Base-by-base conservation (phyloP, 768 basidiomycete species). In the Trametes cubensis region DNA sequence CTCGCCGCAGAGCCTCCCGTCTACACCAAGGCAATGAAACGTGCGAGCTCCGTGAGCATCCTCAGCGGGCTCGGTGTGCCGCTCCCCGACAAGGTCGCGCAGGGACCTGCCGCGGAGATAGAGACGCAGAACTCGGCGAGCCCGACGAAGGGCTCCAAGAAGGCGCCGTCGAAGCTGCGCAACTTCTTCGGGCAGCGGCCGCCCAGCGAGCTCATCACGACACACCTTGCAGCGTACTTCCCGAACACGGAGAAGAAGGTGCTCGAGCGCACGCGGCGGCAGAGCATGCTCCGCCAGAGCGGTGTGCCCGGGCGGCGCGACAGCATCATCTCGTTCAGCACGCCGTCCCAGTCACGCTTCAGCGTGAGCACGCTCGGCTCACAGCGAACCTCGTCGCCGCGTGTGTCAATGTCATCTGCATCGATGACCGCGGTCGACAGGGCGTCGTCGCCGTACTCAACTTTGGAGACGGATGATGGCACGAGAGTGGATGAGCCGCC, bases 131-230 rank as follows among this genome's bases (percentile, higher is more conserved):
- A 77, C 60, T 65, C 51, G 26, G 76, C 76, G 44, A 72, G 69
- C 61, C 76, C 73, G 40, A 77, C 76, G 59, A 75, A 70, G 66
- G 63, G 51, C 30, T 66, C 60, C 14, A 51, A 50, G 44, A 59
- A 51, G 30, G 45, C 23, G 50, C 84, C 87, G 4, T 83, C 84
- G 21, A 95, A 93, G 70, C 73, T 95, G 49, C 91, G 91, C 75
- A 95, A 94, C 80, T 99, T 98, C 81, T 96, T 98, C 68, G 97
- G 96, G 17, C 97, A 98, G 70, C 90, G 97, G 42, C 97, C 97
- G 0, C 95, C 97, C 0, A 94, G 91, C 76, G 97, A 98, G 74
- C 86, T 98, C 64, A 98, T 98, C 78, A 92, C 95, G 25, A 96
- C 81, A 7, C 95, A 98, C 71, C 76, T 98, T 53, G 87, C 90